Base-by-base conservation (phyloP, 192 early-diverging fungal species). In the Entophlyctis luteolus region DNA sequence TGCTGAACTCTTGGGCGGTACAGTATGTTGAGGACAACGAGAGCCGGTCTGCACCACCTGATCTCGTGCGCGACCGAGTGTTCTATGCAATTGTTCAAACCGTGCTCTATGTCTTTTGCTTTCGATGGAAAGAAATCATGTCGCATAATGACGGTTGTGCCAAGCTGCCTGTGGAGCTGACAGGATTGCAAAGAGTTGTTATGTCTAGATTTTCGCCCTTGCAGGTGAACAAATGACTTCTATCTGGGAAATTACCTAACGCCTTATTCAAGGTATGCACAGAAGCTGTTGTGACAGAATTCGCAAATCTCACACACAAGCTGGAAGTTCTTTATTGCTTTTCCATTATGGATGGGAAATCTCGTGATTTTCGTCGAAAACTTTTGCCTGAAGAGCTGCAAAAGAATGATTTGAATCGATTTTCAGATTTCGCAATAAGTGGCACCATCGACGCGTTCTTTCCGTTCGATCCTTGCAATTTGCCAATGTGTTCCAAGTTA, bases 21-120 rank as follows among this genome's bases (percentile, higher is more conserved):
- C 60, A 79, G 8, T 91, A 89, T 56, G 71, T 98, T 31, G 88
- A 90, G 56, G n/a, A n/a, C n/a, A n/a, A n/a, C n/a, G n/a, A n/a
- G n/a, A n/a, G n/a, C n/a, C n/a, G n/a, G n/a, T n/a, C n/a, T n/a
- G n/a, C n/a, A 27, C 65, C 0, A 57, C 22, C n/a, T 37, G 34
- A 0, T 38, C 28, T 35, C 50, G 23, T 28, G 45, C 35, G 45
- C 18, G n/a, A 39, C 10, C 18, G 49, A 45, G 18, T 18, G 32
- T 95, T 98, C 65, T 98, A 95, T 68, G 81, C 88, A 1, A 81
- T 88, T 8, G 86, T 93, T 2, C 93, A 97, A 60, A 89, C 93
- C 0, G 56, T 91, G 20, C 73, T 98, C 45, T 98, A 97, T 70
- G 84, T 94, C 10, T 97, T 96, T 62, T 96, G 93, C 76, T 98